Evolutionary conservation across 2,329 filamentous ascomycete species (phyloP).

Genomic region (Aspergillus fischeri): DNA sequence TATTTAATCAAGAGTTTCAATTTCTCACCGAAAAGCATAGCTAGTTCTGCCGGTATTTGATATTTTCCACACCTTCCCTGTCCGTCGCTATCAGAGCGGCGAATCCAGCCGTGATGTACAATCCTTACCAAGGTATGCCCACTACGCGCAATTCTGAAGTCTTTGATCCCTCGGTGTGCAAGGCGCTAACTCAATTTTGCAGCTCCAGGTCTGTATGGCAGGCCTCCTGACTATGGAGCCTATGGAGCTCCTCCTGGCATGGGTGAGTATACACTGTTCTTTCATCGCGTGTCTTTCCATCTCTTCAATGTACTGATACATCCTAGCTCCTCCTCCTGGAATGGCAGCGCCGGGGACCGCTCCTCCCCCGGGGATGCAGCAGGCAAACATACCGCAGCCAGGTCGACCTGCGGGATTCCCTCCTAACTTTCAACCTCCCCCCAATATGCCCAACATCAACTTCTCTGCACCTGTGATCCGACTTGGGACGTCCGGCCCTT

Average conservation of each 20-base stretch:
- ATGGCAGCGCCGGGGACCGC: constrained; percentile 76
- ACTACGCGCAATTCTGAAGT: background rate
- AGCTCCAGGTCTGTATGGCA: constrained; percentile 60
- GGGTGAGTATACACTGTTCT: constrained; percentile 53
- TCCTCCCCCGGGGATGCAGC: constrained; percentile 72
- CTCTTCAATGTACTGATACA: constrained; percentile 15
- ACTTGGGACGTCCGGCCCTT: constrained; percentile 68
- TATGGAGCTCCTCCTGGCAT: constrained; percentile 76
- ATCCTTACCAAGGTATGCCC: constrained; percentile 41
- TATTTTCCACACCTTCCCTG: background rate
- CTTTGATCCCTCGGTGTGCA: background rate
- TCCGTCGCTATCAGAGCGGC: constrained; percentile 8
- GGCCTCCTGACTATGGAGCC: constrained; percentile 67
- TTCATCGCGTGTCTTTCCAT: background rate
- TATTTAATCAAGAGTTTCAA: constrained; percentile 8
- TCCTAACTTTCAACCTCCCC: constrained; percentile 78
- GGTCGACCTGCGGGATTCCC: constrained; percentile 78
- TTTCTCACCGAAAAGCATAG: background rate
- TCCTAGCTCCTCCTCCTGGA: constrained; percentile 68
- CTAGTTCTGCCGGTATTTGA: background rate
- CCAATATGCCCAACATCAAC: constrained; percentile 96
- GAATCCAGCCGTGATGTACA: constrained; percentile 36
- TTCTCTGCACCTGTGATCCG: constrained; percentile 96
- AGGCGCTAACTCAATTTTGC: constrained; percentile 8
- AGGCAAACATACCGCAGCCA: constrained; percentile 68